Evolutionary conservation across 2,329 filamentous ascomycete species (phyloP).

Genomic region (Decorospora gaudefroyi): DNA sequence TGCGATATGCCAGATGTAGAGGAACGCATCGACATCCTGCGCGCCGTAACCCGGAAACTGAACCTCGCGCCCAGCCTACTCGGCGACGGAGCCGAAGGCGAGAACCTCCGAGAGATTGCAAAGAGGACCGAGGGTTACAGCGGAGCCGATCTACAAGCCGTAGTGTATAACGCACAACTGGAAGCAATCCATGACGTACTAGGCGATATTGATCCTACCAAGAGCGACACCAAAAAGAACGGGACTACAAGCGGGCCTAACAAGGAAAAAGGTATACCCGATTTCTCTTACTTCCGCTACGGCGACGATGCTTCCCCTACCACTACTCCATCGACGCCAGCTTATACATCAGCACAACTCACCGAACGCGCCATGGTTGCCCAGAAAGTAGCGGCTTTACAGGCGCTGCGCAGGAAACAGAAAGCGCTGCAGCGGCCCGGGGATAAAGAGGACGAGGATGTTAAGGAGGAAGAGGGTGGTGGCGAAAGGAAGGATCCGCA

Average conservation of each 20-base stretch:
- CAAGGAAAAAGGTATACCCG: constrained; percentile 37
- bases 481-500: constrained; percentile 67
- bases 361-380: constrained; percentile 78
- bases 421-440: constrained; percentile 52
- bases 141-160: constrained; percentile 89
- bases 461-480: constrained; percentile 42
- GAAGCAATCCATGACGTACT: constrained; percentile 96
- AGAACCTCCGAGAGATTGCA: constrained; percentile 71
- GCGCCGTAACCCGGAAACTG: constrained; percentile 80
- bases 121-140: constrained; percentile 84
- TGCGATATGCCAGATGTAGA: constrained; percentile 83
- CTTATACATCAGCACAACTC: constrained; percentile 61
- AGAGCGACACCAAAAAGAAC: constrained; percentile 38
- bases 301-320: constrained; percentile 57
- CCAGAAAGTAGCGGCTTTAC: constrained; percentile 81
- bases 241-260: constrained; percentile 19
- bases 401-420: constrained; percentile 67
- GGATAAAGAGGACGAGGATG: constrained; percentile 24
- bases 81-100: constrained; percentile 41
- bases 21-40: constrained; percentile 86
- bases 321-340: constrained; percentile 33
- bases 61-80: constrained; percentile 70
- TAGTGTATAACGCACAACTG: constrained; percentile 94
- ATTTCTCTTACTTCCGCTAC: constrained; percentile 74
- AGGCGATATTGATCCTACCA: constrained; percentile 56